Percentiles rank a stretch among this genome's conserved stretches.
phyloP scores from a whole-genome alignment of 2,329 filamentous ascomycete species.

The Mycocentrospora acerina region DNA sequence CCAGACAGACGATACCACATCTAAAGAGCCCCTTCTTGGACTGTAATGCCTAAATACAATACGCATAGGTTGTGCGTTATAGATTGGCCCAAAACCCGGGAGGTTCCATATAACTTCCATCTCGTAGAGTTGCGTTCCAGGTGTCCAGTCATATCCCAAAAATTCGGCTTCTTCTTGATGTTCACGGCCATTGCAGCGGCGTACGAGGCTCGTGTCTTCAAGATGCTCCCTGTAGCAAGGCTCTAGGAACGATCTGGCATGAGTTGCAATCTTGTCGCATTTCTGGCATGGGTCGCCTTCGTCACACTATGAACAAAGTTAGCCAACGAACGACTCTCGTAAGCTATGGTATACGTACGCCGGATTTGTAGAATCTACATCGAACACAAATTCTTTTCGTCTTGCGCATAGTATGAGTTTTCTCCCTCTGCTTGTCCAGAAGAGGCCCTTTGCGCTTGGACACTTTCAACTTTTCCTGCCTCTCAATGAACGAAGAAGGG shows the following conservation, averaged over 20 bases:
- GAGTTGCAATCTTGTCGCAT: conserved; percentile 32
- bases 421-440: conserved; percentile 27
- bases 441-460: conserved; percentile 35
- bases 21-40: conserved; percentile 27
- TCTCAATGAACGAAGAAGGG: conserved; percentile 36
- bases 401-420: conserved; percentile 41
- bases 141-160: conserved; percentile 31
- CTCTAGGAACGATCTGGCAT: conserved; percentile 34
- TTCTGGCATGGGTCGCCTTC: conserved; percentile 34
- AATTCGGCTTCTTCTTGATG: conserved; percentile 38
- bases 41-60: conserved; percentile 32
- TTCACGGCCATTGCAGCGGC: conserved; percentile 39
- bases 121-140: conserved; percentile 22
- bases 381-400: conserved; percentile 34
- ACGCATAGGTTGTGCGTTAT: conserved; percentile 23
- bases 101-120: conserved; percentile 41
- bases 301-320: conserved; percentile 28
- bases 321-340: too few relatives aligned
- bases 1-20: conserved; percentile 34
- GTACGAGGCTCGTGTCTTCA: conserved; percentile 33
- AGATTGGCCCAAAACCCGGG: conserved; percentile 35
- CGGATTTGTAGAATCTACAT: conserved; percentile 39
- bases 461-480: conserved; percentile 36
- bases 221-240: conserved; percentile 37
- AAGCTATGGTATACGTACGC: conserved; percentile 17